Evolutionary conservation across 345 rosid species (phyloP).

Genomic region (Eucalyptus brandiana): DNA sequence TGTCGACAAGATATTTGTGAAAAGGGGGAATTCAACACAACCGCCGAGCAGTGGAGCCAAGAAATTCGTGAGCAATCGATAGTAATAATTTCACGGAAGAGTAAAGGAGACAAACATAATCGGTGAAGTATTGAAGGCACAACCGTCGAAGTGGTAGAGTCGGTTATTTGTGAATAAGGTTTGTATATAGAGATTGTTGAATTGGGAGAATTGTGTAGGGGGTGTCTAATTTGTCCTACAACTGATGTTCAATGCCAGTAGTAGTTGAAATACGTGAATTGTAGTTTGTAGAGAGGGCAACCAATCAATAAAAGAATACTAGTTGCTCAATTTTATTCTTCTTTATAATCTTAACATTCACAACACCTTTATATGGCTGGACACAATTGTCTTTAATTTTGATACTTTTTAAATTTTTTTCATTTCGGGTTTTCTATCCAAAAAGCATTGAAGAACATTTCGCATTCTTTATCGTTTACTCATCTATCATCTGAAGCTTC

Average conservation of each 20-base stretch:
- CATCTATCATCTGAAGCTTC: neutral
- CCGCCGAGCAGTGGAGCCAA: neutral
- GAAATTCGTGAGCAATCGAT: neutral
- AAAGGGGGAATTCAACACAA: neutral
- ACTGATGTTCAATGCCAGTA: neutral
- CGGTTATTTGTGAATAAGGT: neutral
- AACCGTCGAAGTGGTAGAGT: neutral
- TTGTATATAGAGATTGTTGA: neutral
- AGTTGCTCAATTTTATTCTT: neutral
- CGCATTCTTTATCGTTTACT: neutral
- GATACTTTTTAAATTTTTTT: neutral
- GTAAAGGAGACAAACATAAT: neutral
- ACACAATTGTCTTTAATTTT: neutral
- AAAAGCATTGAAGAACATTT: neutral
- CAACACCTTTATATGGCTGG: neutral
- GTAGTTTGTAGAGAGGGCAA: neutral
- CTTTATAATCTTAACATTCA: neutral
- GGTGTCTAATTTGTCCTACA: neutral
- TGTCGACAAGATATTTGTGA: neutral
- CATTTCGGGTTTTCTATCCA: neutral
- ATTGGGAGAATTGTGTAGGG: neutral
- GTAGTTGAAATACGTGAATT: neutral
- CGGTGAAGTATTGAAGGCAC: neutral
- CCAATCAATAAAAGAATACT: neutral
- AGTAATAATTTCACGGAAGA: neutral